Percentiles rank a stretch among this genome's conserved stretches.
These are phyloP conservation scores for Coleophoma cylindrospora DNA, from an alignment of 2,329 filamentous ascomycete species.

Conservation along the genomic window DNA sequence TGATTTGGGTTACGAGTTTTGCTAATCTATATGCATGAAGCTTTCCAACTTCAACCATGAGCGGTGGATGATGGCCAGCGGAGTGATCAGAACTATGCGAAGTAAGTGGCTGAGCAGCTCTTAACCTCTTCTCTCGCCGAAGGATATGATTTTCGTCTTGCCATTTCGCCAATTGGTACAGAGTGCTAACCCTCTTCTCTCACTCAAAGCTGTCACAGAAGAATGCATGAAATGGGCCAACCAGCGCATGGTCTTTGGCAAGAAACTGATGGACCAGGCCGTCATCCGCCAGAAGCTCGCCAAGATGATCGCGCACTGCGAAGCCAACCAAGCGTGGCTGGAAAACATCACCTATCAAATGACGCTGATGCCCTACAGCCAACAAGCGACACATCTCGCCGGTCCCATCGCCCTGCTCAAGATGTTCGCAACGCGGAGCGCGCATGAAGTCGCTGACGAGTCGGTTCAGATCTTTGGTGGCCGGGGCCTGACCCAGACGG, in stretches of 20 bases:
- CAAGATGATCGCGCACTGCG: conserved; percentile 78
- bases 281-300: conserved; percentile 83
- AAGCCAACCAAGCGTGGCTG: conserved; percentile 82
- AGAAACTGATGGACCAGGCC: conserved; percentile 76
- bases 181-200: no score
- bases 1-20: not conserved
- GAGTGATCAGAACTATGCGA: conserved; percentile 59
- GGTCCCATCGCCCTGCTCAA: conserved; percentile 82
- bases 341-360: conserved; percentile 85
- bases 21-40: not conserved
- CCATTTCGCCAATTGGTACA: no score
- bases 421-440: conserved; percentile 68
- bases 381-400: conserved; percentile 70
- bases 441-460: conserved; percentile 80
- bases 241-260: conserved; percentile 79
- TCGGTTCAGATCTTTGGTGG: conserved; percentile 84
- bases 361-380: conserved; percentile 74
- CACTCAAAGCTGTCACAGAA: conserved; percentile 54
- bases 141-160: no score
- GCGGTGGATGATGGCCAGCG: conserved; percentile 70
- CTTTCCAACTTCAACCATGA: conserved; percentile 88
- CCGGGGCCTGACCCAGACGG: conserved; percentile 70
- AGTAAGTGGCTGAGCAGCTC: conserved; percentile 12
- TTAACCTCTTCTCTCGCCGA: no score
- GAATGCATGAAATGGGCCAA: conserved; percentile 87